Conservation (phyloP, 345 rosid genomes). For the Eucalyptus coolabah region DNA sequence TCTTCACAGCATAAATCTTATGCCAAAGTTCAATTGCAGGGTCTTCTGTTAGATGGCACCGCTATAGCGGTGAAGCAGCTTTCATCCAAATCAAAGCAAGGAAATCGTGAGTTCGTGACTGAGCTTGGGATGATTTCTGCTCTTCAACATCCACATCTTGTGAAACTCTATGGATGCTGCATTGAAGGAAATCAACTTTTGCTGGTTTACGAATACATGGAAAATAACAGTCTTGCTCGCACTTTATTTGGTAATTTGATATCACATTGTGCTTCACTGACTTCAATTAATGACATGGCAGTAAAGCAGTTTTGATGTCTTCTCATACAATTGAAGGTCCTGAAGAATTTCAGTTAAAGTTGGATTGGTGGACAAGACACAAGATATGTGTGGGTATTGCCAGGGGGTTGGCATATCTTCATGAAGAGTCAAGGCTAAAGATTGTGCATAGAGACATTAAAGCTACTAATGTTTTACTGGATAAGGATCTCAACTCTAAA, state of each 20-base stretch:
- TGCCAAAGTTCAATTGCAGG: background rate
- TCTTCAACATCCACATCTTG: conserved; percentile 12
- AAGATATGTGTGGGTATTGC: conserved; percentile 19
- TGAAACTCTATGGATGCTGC: conserved; percentile 6
- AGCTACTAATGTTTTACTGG: conserved; percentile 17
- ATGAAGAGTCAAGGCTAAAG: conserved; percentile 18
- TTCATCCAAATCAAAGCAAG: conserved; percentile 64
- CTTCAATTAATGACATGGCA: background rate
- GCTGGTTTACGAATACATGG: conserved; percentile 8
- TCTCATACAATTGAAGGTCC: background rate
- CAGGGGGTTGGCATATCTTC: conserved; percentile 16
- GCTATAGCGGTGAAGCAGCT: conserved; percentile 36
- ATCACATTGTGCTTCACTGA: background rate
- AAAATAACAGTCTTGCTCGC: conserved; percentile 6
- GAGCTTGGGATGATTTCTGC: conserved; percentile 8
- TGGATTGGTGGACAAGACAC: conserved; percentile 8
- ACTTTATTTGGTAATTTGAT: conserved; percentile 1
- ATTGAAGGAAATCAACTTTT: conserved; percentile 7
- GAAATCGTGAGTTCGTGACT: conserved; percentile 5
- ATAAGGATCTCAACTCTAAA: conserved; percentile 9
- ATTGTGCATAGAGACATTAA: conserved; percentile 29
- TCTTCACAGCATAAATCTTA: background rate
- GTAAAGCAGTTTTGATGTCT: background rate
- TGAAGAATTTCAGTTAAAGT: background rate
- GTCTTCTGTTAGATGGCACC: conserved; percentile 1